Base-by-base conservation (phyloP, 1,284 basidiomycete species). In the Ustilago curta region DNA sequence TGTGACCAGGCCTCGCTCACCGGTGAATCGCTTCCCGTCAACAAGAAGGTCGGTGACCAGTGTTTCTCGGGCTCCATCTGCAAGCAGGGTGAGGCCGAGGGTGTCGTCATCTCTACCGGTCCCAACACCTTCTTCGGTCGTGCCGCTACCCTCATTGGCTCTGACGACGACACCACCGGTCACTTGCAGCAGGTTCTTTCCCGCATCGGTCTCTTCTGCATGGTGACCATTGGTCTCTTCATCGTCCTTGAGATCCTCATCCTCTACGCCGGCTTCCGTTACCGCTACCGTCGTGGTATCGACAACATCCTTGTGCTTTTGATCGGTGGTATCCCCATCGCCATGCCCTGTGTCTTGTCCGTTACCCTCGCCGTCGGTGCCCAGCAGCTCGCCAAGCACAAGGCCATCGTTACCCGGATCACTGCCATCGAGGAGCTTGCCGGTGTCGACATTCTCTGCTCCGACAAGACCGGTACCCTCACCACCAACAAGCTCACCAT, bases 271-370 rank as follows among this genome's bases (percentile, higher is more conserved):
- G 73, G 64, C 51, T 77, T 77, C 70, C 71, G 69, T 44, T 77
- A 79, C 74, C 31, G 31, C 4, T 98, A 98, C 89, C 93, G 95
- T 84, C 91, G 91, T 76, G 94, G 94, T 65, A 84, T 84, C 60
- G 97, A 99, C 85, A 88, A 99, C 31, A 94, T 99, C 84, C 99
- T 97, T 0, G 92, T 99, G 49, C 95, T 99, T 50, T 95, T 98
- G 89, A 97, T 98, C 77, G 95, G 95, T 88, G 95, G 95, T 50
- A 98, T 98, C 74, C 95, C 95, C 1, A 96, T 98, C 86, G 96
- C 96, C 37, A 86, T 98, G 32, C 96, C 96, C 0, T 97, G 98
- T 75, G 96, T 98, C 32, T 97, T 95, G 0, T 98, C 95, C 0
- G 95, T 99, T 21, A 98, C 96, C 2, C 90, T 99, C 37, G 95